Evolutionary conservation across 2,329 filamentous ascomycete genomes (phyloP).

Genomic region (Xylogone sp.): DNA sequence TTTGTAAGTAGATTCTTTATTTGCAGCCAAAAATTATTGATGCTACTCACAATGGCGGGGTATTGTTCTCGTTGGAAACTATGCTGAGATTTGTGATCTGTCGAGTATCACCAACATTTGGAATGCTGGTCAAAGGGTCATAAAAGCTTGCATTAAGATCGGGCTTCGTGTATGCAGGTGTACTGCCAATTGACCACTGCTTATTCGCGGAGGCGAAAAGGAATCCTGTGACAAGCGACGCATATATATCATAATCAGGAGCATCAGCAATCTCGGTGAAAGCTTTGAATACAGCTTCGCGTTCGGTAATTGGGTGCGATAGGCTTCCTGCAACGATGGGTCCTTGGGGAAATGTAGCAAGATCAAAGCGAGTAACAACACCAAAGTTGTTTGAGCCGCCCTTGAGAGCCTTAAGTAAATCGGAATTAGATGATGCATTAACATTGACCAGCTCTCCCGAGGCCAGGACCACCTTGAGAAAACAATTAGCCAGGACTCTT

Average conservation of each 20-base stretch:
- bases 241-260: constrained; percentile 7
- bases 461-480: constrained; percentile 34
- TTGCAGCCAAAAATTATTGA: no score
- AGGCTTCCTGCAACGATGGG: constrained; percentile 4
- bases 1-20: no score
- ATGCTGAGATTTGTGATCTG: constrained; percentile 1
- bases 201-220: constrained; percentile 1
- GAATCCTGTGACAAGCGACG: constrained; percentile 5
- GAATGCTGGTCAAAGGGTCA: background rate
- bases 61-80: background rate
- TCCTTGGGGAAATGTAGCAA: constrained; percentile 12
- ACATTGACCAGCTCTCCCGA: constrained; percentile 24
- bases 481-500: constrained; percentile 46
- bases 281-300: constrained; percentile 3
- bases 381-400: constrained; percentile 57
- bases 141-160: constrained; percentile 3
- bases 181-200: constrained; percentile 6
- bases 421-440: constrained; percentile 23
- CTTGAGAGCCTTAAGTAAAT: constrained; percentile 48
- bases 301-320: background rate
- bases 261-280: constrained; percentile 7
- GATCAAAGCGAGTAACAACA: constrained; percentile 40
- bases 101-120: background rate
- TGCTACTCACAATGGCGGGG: background rate
- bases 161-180: constrained; percentile 4